Conservation (phyloP, 2,329 filamentous ascomycete genomes). For the Aspergillus fijiensis region DNA sequence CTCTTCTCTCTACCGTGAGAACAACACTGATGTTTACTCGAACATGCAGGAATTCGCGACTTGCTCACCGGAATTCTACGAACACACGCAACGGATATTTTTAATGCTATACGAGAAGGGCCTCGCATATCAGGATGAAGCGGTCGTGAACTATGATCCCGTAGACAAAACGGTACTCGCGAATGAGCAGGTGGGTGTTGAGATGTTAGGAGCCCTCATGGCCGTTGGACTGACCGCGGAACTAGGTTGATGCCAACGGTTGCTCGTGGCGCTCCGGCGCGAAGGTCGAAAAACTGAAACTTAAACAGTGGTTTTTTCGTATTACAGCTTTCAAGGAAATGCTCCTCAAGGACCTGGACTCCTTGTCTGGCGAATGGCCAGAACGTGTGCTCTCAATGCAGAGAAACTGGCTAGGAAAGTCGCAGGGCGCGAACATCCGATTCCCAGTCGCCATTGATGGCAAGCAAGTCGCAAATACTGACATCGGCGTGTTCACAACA, state of each 20-base stretch:
- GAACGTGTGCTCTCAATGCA: conserved; percentile 81
- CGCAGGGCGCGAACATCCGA: conserved; percentile 67
- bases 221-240: conserved; percentile 5
- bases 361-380: conserved; percentile 70
- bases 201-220: background rate
- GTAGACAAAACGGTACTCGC: conserved; percentile 86
- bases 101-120: conserved; percentile 71
- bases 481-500: conserved; percentile 77
- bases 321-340: conserved; percentile 77
- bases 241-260: conserved; percentile 73
- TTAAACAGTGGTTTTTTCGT: conserved; percentile 88
- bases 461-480: conserved; percentile 28
- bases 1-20: background rate
- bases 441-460: conserved; percentile 59
- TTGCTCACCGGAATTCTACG: conserved; percentile 81
- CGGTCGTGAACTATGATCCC: conserved; percentile 86
- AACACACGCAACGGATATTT: conserved; percentile 85
- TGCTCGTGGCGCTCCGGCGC: conserved; percentile 85
- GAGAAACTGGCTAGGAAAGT: conserved; percentile 83
- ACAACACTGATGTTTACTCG: background rate
- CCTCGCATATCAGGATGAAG: conserved; percentile 78
- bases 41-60: conserved; percentile 71
- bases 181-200: conserved; percentile 67
- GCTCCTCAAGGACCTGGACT: conserved; percentile 68
- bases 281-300: conserved; percentile 72